A percentile compares a stretch with the other conserved stretches of the same genome.
Conservation (phyloP, 345 rosid species). For the Dimocarpus longan region DNA sequence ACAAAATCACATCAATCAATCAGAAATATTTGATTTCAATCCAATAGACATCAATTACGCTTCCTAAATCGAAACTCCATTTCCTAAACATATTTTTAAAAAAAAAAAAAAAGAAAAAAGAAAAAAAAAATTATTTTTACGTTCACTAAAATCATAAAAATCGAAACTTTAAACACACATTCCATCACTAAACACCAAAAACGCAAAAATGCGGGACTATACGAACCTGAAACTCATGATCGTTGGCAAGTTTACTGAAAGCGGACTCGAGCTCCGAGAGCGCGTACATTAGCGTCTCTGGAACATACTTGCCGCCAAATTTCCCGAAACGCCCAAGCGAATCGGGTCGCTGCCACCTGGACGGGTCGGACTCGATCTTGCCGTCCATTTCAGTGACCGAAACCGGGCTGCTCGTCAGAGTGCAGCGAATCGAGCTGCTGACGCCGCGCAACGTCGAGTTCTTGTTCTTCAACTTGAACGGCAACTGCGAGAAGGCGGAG, state of each 20-base stretch:
- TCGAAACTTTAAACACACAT: background rate
- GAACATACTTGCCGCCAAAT: slow-evolving; percentile 93
- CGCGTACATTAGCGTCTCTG: slow-evolving; percentile 89
- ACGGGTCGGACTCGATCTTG: slow-evolving; percentile 33
- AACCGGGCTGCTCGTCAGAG: slow-evolving; percentile 47
- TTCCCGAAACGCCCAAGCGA: slow-evolving; percentile 84
- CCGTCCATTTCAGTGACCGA: slow-evolving; percentile 44
- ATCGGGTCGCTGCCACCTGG: slow-evolving; percentile 69
- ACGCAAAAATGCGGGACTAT: background rate
- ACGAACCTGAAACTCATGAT: slow-evolving; percentile 71
- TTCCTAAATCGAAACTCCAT: too few species aligned
- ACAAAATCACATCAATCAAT: too few species aligned
- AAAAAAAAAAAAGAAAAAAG: too few species aligned
- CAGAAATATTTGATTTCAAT: too few species aligned
- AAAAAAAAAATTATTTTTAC: too few species aligned
- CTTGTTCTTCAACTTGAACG: slow-evolving; percentile 25
- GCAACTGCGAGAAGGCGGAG: slow-evolving; percentile 18
- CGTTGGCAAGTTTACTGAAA: slow-evolving; percentile 58
- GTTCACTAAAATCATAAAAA: background rate
- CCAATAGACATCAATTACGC: too few species aligned
- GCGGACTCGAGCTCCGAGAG: slow-evolving; percentile 85
- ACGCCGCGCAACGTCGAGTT: slow-evolving; percentile 22
- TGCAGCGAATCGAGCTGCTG: slow-evolving; percentile 40
- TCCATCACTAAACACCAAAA: background rate
- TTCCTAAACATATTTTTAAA: too few species aligned